Conservation (phyloP, 768 basidiomycete genomes). For the Epithele typhae region DNA sequence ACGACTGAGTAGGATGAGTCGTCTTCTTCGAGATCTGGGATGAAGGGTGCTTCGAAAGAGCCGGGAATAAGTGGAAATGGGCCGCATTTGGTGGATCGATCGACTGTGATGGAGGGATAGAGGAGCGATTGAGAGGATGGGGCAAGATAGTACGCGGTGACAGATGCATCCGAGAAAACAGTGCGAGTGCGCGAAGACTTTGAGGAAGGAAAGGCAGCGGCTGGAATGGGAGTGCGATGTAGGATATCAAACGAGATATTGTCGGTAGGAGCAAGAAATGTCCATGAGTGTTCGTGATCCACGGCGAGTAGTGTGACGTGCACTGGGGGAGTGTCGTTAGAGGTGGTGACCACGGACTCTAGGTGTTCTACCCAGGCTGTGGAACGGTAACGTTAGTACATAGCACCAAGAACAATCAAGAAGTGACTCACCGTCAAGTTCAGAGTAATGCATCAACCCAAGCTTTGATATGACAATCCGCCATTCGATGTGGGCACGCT, state of each 20-base stretch:
- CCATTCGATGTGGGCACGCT: conserved; percentile 75
- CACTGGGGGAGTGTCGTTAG: conserved; percentile 42
- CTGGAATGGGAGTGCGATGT: conserved; percentile 1
- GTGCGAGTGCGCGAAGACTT: conserved; percentile 4
- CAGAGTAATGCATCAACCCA: conserved; percentile 52
- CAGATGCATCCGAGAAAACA: conserved; percentile 12
- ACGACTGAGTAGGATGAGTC: conserved; percentile 26
- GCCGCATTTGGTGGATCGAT: conserved; percentile 20
- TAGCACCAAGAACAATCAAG: conserved; percentile 23
- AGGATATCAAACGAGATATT: neutral
- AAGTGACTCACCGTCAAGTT: conserved; percentile 59
- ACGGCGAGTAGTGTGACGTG: conserved; percentile 61
- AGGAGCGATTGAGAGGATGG: conserved; percentile 19
- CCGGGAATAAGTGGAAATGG: conserved; percentile 39
- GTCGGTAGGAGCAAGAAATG: conserved; percentile 38
- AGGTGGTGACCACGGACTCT: conserved; percentile 33
- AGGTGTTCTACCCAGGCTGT: conserved; percentile 68
- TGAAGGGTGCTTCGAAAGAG: conserved; percentile 23
- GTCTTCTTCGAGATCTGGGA: conserved; percentile 24
- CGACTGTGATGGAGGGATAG: conserved; percentile 5
- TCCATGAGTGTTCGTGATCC: conserved; percentile 57
- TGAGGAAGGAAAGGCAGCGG: neutral
- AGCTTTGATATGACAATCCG: conserved; percentile 67
- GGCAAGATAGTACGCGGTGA: conserved; percentile 44
- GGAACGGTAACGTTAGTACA: conserved; percentile 31